Evolutionary conservation across 192 early-diverging fungal species (phyloP).

Genomic region (Backusella australiensis): DNA sequence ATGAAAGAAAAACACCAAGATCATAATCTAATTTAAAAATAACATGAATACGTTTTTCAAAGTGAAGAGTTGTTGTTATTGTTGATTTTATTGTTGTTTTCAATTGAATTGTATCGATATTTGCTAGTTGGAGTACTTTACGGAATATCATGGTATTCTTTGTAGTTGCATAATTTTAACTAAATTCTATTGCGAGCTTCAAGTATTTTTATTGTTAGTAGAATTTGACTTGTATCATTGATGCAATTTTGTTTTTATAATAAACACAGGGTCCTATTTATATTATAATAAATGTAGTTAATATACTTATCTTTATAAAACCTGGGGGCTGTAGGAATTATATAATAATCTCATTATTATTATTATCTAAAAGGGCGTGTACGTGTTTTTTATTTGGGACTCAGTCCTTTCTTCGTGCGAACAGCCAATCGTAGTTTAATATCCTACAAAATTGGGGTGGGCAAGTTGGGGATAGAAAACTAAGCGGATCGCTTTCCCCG

Average conservation of each 20-base stretch:
- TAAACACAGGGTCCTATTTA: background rate
- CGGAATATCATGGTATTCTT: background rate
- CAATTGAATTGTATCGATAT: background rate
- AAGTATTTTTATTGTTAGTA: background rate
- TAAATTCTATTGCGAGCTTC: background rate
- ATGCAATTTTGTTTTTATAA: background rate
- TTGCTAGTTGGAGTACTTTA: background rate
- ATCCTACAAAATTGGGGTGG: slow-evolving; percentile 4
- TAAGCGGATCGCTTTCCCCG: slow-evolving; percentile 25
- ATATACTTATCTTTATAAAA: background rate
- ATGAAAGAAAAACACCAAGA: background rate
- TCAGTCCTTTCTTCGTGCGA: background rate
- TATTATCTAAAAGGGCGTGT: slow-evolving; percentile 3
- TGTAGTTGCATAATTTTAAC: background rate
- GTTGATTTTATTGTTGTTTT: background rate
- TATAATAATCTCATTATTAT: background rate
- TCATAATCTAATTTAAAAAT: background rate
- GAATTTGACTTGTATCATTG: background rate
- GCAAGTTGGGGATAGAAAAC: slow-evolving; percentile 4
- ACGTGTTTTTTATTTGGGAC: slow-evolving; percentile 2
- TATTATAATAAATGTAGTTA: background rate
- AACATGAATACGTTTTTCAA: background rate
- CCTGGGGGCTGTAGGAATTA: background rate
- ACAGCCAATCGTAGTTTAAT: background rate
- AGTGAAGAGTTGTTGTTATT: background rate